Percentiles rank a stretch among this genome's conserved stretches.
Conservation (phyloP, 2,329 filamentous ascomycete species). For the Aureobasidium subglaciale region DNA sequence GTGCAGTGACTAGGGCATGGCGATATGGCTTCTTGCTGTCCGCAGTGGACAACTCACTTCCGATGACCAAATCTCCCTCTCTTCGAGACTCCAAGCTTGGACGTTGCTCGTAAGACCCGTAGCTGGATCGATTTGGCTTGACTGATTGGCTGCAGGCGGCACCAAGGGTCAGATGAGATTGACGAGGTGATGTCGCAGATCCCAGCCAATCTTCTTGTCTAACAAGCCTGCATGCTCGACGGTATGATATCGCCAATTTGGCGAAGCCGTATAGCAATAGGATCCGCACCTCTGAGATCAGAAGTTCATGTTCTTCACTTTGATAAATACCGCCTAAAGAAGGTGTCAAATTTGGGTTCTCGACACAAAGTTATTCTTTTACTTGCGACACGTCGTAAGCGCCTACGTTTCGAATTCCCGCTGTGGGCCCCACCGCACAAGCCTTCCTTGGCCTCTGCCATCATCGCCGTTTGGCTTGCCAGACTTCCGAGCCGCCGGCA, state of each 20-base stretch:
- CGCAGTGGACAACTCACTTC: not conserved
- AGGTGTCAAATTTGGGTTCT: no score
- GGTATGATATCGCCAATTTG: no score
- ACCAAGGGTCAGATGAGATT: not conserved
- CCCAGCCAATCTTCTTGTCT: not conserved
- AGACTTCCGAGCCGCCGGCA: not conserved
- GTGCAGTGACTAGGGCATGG: not conserved
- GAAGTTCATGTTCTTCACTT: no score
- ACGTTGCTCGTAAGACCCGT: not conserved
- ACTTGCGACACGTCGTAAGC: slow-evolving; percentile 12
- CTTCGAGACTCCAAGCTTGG: not conserved
- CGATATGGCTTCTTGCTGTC: not conserved
- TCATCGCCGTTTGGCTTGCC: slow-evolving; percentile 7
- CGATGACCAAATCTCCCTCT: slow-evolving; percentile 1
- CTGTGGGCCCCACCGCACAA: slow-evolving; percentile 7
- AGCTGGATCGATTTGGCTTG: not conserved
- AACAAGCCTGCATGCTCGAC: not conserved
- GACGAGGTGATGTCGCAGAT: not conserved
- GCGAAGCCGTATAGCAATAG: no score
- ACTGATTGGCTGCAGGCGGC: not conserved
- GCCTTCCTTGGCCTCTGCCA: slow-evolving; percentile 7
- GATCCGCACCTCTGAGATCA: no score
- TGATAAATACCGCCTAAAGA: not conserved
- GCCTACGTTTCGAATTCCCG: slow-evolving; percentile 6
- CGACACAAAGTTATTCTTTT: not conserved